A percentile compares a stretch with the other conserved stretches of the same genome.
Evolutionary conservation across 2,329 filamentous ascomycete species (phyloP).

Genomic region (Colletotrichum spinosum): DNA sequence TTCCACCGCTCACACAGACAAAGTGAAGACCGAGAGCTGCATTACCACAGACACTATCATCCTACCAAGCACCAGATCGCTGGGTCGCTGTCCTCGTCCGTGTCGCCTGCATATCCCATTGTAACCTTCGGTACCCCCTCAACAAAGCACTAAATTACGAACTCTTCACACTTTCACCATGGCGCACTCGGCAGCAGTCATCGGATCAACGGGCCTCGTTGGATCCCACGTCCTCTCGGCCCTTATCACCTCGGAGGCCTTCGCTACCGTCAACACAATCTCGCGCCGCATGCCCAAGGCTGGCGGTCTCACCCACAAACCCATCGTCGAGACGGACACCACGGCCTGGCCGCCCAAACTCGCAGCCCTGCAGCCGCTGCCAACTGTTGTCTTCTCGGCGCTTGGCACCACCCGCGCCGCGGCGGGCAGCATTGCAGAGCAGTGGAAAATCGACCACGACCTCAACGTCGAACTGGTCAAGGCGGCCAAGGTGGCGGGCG

Average conservation of each 20-base stretch:
- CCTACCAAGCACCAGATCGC: constrained; percentile 13
- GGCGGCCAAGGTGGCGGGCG: constrained; percentile 78
- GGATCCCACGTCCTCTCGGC: constrained; percentile 80
- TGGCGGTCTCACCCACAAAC: constrained; percentile 60
- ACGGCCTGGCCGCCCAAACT: constrained; percentile 75
- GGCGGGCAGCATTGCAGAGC: constrained; percentile 81
- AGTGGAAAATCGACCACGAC: constrained; percentile 90
- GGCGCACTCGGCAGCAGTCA: constrained; percentile 49
- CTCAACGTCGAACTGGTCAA: constrained; percentile 83
- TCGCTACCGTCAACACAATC: constrained; percentile 71
- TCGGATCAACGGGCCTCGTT: constrained; percentile 75
- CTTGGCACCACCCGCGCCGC: constrained; percentile 83
- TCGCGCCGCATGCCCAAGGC: constrained; percentile 72
- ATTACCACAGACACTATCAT: constrained; percentile 27
- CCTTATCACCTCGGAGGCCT: constrained; percentile 66
- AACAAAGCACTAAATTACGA: constrained; percentile 5
- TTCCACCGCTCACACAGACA: constrained; percentile 19
- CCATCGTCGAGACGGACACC: constrained; percentile 76
- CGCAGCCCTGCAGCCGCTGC: constrained; percentile 63
- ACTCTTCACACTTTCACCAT: constrained; percentile 5
- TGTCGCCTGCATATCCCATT: constrained; percentile 15
- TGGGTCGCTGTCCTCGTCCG: constrained; percentile 24
- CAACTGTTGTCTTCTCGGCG: constrained; percentile 78
- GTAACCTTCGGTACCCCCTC: constrained; percentile 6
- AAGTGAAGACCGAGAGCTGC: constrained; percentile 17